A percentile compares a stretch with the other conserved stretches of the same genome.
These are phyloP conservation scores for Alliaria petiolata DNA, from an alignment of 345 rosid species.

Conservation along the genomic window DNA sequence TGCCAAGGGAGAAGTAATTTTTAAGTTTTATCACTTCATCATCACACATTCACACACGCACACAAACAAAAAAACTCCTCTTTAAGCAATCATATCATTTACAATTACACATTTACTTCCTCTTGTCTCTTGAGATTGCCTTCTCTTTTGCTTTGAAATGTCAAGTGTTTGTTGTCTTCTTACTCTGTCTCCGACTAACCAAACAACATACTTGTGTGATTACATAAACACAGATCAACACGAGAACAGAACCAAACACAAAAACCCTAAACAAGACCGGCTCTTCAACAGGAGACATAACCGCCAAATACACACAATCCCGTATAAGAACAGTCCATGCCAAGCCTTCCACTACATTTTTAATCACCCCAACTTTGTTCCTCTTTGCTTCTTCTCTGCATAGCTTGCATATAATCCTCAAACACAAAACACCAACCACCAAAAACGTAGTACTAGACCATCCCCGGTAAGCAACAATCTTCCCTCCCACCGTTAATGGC, in stretches of 20 bases:
- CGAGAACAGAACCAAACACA: conserved; percentile 43
- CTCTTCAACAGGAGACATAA: conserved; percentile 43
- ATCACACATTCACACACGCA: background rate
- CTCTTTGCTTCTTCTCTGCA: conserved; percentile 26
- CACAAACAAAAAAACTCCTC: background rate
- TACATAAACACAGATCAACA: conserved; percentile 51
- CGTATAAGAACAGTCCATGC: conserved; percentile 44
- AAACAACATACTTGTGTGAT: conserved; percentile 26
- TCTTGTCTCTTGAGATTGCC: background rate
- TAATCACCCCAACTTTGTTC: conserved; percentile 15
- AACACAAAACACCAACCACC: conserved; percentile 48
- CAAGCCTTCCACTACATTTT: conserved; percentile 35
- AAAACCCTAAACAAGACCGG: conserved; percentile 29
- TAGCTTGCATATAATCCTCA: conserved; percentile 44
- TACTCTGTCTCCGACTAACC: conserved; percentile 21
- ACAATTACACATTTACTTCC: conserved; percentile 12
- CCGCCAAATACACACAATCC: conserved; percentile 50
- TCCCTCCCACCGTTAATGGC: conserved; percentile 66
- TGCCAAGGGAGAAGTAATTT: background rate
- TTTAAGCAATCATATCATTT: background rate
- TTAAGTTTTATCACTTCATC: background rate
- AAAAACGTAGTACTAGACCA: conserved; percentile 59
- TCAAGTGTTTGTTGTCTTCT: conserved; percentile 10
- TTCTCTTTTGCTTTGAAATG: background rate
- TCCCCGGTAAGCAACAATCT: conserved; percentile 50